phyloP scores from a whole-genome alignment of 106 monocot species.

The Dioscorea dumetorum region DNA sequence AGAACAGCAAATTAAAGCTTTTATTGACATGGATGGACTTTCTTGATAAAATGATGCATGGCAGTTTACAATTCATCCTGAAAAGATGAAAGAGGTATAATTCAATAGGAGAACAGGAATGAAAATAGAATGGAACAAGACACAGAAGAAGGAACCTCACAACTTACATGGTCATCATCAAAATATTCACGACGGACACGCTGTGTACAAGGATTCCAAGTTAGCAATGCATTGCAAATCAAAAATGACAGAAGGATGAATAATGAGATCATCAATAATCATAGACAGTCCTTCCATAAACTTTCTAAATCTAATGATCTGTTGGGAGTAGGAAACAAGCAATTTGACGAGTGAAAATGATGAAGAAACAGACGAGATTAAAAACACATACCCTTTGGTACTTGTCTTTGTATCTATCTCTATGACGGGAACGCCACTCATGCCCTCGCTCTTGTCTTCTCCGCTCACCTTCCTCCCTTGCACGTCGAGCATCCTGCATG shows the following conservation, averaged over 20 bases:
- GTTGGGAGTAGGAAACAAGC: too few species aligned
- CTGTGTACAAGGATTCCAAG: conserved; percentile 19
- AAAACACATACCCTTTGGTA: conserved; percentile 53
- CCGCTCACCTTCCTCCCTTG: conserved; percentile 86
- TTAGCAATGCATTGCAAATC: background rate
- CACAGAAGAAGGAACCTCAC: background rate
- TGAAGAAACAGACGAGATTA: background rate
- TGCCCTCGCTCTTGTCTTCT: conserved; percentile 70
- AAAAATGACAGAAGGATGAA: background rate
- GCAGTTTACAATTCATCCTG: conserved; percentile 55
- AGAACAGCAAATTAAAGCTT: too few species aligned
- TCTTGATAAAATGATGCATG: too few species aligned
- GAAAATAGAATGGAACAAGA: background rate
- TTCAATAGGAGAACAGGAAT: background rate
- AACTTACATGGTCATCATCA: conserved; percentile 71
- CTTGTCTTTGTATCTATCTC: conserved; percentile 52
- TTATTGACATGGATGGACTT: too few species aligned
- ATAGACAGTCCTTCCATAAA: too few species aligned
- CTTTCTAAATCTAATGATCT: too few species aligned
- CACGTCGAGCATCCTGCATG: conserved; percentile 76
- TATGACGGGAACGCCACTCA: conserved; percentile 53
- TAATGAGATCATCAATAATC: background rate
- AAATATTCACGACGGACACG: conserved; percentile 27
- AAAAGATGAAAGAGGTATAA: background rate
- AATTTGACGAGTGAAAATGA: too few species aligned